These are phyloP conservation scores for Apium graveolens DNA, from an alignment of 129 eudicot species.

Conservation along the genomic window DNA sequence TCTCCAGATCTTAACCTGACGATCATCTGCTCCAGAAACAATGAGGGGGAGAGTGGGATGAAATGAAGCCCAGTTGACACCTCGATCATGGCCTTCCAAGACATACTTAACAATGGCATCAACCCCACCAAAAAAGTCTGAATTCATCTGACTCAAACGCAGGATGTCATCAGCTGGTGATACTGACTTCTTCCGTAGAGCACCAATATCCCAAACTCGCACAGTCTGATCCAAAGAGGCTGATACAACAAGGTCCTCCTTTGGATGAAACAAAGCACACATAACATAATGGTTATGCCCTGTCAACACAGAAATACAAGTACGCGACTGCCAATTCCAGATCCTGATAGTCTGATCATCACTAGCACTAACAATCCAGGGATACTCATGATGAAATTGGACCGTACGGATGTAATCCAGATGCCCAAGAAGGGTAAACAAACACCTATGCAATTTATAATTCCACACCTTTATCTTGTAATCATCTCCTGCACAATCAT, in stretches of 20 bases:
- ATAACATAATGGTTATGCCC: slow-evolving; percentile 90
- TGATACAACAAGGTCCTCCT: slow-evolving; percentile 78
- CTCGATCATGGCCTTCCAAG: slow-evolving; percentile 7
- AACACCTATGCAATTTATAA: slow-evolving; percentile 75
- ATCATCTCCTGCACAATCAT: slow-evolving; percentile 59
- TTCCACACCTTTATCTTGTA: slow-evolving; percentile 88
- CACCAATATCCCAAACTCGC: slow-evolving; percentile 88
- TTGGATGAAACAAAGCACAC: slow-evolving; percentile 84
- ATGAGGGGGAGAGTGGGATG: slow-evolving; percentile 10
- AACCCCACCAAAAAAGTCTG: slow-evolving; percentile 39
- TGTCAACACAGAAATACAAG: slow-evolving; percentile 75
- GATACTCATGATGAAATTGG: slow-evolving; percentile 79
- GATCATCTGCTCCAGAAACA: slow-evolving; percentile 12
- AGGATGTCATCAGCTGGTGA: slow-evolving; percentile 83
- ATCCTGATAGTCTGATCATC: slow-evolving; percentile 87
- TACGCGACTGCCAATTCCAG: slow-evolving; percentile 92
- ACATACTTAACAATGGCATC: slow-evolving; percentile 6
- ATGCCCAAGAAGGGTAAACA: slow-evolving; percentile 82
- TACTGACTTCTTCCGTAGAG: slow-evolving; percentile 69
- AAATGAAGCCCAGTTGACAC: slow-evolving; percentile 7
- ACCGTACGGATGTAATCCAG: slow-evolving; percentile 81
- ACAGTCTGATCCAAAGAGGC: slow-evolving; percentile 89
- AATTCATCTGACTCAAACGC: slow-evolving; percentile 67
- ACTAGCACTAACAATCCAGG: slow-evolving; percentile 92
- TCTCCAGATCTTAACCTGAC: slow-evolving; percentile 9